Base-by-base conservation (phyloP, 768 basidiomycete species). In the Mycena crocata region DNA sequence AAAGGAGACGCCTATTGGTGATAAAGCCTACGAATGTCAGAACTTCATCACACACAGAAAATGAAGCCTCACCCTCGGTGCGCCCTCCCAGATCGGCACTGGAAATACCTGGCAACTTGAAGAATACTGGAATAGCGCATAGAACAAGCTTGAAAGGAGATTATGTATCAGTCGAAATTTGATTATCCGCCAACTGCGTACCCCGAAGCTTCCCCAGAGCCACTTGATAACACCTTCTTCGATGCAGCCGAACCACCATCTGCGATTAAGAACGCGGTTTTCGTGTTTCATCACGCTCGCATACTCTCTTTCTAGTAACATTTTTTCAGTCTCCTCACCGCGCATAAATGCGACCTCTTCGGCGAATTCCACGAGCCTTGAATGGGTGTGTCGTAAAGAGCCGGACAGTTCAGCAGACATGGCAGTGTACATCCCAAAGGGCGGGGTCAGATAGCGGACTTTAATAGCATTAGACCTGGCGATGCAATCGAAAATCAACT, bases 151-250 rank as follows among this genome's bases (percentile, higher is more conserved):
- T 63, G 8, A 69, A 55, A 23, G 62, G 5, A 26, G 42, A 40
- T 58, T 10, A 59, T 64, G 60, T 52, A 70, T 32, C 40, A 44
- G 44, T 44, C 39, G n/a, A 45, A n/a, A 32, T n/a, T n/a, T n/a
- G 32, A 17, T 24, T 40, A 49, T 54, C 26, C 49, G 28, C 21
- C 21, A 49, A n/a, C 23, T 37, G 85, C 90, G 62, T 73, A 96
- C 90, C 40, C 97, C 97, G 76, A 96, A 92, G 76, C 91, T 92
- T 71, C 97, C 96, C 97, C 97, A 99, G 10, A 96, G 74, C 92
- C 91, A 98, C 80, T 99, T 99, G 73, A 98, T 91, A 46, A 99
- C 90, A 2, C 94, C 95, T 78, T 99, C 97, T 77, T 99, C 97
- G 21, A 91, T 87, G 74, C 95, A 93, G 2, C 92, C 89, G 77